Percentiles rank a stretch among this genome's conserved stretches.
These are phyloP conservation scores for Chimonanthus salicifolius DNA, from an alignment of 164 flowering plant species.

Conservation along the genomic window DNA sequence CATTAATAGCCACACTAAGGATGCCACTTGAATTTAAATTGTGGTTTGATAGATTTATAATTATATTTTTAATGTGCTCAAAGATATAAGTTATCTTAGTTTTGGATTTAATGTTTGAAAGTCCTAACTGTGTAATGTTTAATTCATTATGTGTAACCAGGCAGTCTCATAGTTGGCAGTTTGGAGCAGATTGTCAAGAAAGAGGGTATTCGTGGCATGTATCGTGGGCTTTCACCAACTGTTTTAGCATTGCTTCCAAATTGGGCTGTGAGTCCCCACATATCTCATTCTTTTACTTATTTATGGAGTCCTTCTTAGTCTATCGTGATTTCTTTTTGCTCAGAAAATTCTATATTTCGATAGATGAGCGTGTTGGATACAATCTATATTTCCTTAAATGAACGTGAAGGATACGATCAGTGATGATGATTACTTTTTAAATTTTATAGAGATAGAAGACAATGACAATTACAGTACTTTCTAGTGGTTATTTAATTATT, in stretches of 20 bases:
- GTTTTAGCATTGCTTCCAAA: conserved; percentile 91
- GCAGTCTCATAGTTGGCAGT: conserved; percentile 82
- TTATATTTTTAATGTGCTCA: no score
- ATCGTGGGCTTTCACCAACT: conserved; percentile 93
- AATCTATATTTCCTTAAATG: neutral
- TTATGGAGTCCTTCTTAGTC: neutral
- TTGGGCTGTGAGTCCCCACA: conserved; percentile 44
- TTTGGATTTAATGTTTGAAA: neutral
- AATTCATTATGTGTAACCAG: conserved; percentile 17
- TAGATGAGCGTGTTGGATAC: neutral
- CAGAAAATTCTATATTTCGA: neutral
- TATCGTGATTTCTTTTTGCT: neutral
- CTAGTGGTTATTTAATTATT: no score
- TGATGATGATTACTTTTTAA: neutral
- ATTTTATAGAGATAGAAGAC: neutral
- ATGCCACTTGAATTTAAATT: neutral
- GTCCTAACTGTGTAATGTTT: neutral
- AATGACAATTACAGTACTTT: no score
- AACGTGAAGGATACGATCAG: neutral
- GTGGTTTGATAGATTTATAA: neutral
- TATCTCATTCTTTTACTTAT: neutral
- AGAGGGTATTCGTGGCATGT: conserved; percentile 95
- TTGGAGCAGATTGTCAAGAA: conserved; percentile 64
- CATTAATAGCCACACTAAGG: neutral
- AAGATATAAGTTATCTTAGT: neutral